Conservation (phyloP, 2,329 filamentous ascomycete genomes). For the Anthostomella pinea region DNA sequence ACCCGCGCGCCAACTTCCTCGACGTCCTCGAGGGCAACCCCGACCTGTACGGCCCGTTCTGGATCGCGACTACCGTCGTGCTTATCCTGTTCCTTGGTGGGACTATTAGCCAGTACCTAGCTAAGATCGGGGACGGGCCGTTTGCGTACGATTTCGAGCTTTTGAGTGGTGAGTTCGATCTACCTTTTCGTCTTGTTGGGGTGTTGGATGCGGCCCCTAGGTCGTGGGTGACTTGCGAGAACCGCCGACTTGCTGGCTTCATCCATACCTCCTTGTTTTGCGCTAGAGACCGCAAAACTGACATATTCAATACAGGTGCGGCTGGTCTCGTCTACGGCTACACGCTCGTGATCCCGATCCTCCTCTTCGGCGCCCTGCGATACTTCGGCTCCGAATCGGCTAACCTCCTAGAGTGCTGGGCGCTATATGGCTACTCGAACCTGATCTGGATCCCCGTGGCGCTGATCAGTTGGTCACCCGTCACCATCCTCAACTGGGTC, state of each 20-base stretch:
- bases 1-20: slow-evolving; percentile 89
- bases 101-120: slow-evolving; percentile 88
- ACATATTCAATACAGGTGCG: slow-evolving; percentile 52
- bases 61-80: slow-evolving; percentile 97
- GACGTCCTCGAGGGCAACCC: slow-evolving; percentile 96
- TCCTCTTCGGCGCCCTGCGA: slow-evolving; percentile 80
- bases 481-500: slow-evolving; percentile 86
- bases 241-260: too few relatives aligned
- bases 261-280: slow-evolving; percentile 1
- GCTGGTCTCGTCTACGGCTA: slow-evolving; percentile 95
- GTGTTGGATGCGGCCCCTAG: too few relatives aligned
- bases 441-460: slow-evolving; percentile 96
- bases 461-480: slow-evolving; percentile 82
- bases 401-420: slow-evolving; percentile 92
- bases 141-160: slow-evolving; percentile 92
- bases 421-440: slow-evolving; percentile 94
- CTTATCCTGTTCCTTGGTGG: slow-evolving; percentile 93
- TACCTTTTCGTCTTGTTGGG: neutral
- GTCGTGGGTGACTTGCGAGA: too few relatives aligned
- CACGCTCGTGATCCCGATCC: slow-evolving; percentile 80
- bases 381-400: slow-evolving; percentile 96
- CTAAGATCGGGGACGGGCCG: slow-evolving; percentile 62
- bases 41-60: slow-evolving; percentile 94
- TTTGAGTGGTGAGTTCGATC: slow-evolving; percentile 69
- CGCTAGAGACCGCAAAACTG: slow-evolving; percentile 4